These are phyloP conservation scores for Colletotrichum salicis DNA, from an alignment of 2,329 filamentous ascomycete genomes.

Conservation along the genomic window DNA sequence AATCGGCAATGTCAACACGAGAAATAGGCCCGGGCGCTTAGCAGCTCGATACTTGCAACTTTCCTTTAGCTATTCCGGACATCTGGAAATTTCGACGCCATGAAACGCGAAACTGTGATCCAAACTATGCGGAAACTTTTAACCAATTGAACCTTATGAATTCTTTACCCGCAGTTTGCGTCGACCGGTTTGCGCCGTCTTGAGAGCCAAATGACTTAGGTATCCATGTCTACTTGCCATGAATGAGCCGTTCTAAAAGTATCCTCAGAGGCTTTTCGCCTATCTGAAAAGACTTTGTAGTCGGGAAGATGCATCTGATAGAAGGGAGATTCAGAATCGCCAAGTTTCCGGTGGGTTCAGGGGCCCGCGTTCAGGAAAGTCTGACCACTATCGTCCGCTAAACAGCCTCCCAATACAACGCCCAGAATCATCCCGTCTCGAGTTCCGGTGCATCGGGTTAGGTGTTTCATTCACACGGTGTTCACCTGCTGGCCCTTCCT, in stretches of 20 bases:
- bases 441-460: not conserved
- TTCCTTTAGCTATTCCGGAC: not conserved
- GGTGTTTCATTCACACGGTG: conserved; percentile 22
- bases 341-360: not conserved
- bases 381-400: conserved; percentile 10
- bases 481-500: not conserved
- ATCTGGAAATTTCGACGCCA: conserved; percentile 10
- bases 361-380: not conserved
- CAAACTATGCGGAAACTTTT: not conserved
- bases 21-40: not conserved
- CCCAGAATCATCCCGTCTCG: conserved; percentile 11
- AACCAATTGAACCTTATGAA: not conserved
- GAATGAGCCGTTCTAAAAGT: not conserved
- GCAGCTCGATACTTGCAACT: not conserved
- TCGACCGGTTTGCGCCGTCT: no score
- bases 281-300: not conserved
- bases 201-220: no score
- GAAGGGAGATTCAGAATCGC: not conserved
- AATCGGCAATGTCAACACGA: not conserved
- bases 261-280: not conserved
- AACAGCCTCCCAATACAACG: not conserved
- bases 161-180: not conserved
- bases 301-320: not conserved
- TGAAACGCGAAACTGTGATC: not conserved
- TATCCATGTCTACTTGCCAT: not conserved